Base-by-base conservation (phyloP, 495 filamentous ascomycete species). In the Sphaerosporella brunnea region DNA sequence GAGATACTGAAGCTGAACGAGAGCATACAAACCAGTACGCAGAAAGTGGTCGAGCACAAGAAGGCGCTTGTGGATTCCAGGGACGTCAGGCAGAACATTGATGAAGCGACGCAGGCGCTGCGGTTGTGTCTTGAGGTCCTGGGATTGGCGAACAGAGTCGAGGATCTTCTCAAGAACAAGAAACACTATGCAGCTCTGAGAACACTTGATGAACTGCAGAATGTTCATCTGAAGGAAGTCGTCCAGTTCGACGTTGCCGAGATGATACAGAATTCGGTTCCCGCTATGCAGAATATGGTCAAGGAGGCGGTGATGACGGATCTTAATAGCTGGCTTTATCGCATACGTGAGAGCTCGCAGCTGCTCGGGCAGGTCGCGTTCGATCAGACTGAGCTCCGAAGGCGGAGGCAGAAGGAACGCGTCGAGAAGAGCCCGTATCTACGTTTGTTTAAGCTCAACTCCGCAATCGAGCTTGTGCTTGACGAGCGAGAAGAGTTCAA, bases 241-340 rank as follows among this genome's bases (percentile, higher is more conserved):
- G 84, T 82, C 3, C 82, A 94, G 51, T 92, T 93, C 62, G 88
- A 93, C 61, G 82, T 99, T 47, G 92, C 92, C 20, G 83, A 93
- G 46, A 74, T 93, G 70, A 95, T 99, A 50, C 86, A 93, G 62
- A 82, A 82, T 55, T 94, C 86, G 0, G 84, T 96, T 2, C 90
- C 90, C 3, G 77, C 85, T 5, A 94, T 86, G 1, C 85, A 94
- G 59, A 83, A 79, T 53, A 75, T 87, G 23, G 93, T 99, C 47
- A 85, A 87, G 2, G 88, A 96, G 55, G 83, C 84, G 1, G 90
- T 99, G 48, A 95, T 95, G 92, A 79, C 76, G 1, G 90, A 99
- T 64, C 64, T 99, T 28, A 96, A 95, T 62, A 94, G 83, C 1
- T 99, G 90, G 90, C 69, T 99, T n/a, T 96, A 78, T 60, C 78